phyloP scores from a whole-genome alignment of 2,329 filamentous ascomycete genomes.

The Ceratocystis huliohia region DNA sequence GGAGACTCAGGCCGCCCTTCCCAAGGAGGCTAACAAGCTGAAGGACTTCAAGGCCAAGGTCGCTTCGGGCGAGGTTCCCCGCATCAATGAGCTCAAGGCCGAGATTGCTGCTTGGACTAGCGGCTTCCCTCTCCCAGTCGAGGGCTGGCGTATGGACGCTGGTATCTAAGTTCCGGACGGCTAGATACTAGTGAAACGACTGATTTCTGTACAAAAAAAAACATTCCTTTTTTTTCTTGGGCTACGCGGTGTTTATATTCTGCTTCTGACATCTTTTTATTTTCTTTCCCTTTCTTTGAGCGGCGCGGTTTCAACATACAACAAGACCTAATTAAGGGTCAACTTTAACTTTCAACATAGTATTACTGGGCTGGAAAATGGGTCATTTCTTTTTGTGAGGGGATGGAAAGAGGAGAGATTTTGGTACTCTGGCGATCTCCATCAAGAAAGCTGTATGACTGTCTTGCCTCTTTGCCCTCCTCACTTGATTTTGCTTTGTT shows the following conservation, averaged over 20 bases:
- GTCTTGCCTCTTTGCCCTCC: neutral
- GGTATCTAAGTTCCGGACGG: conserved; percentile 35
- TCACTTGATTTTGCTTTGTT: conserved; percentile 10
- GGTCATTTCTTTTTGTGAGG: neutral
- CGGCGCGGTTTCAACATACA: conserved; percentile 19
- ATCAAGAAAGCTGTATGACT: neutral
- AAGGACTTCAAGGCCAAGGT: conserved; percentile 99
- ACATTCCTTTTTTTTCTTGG: neutral
- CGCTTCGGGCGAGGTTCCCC: conserved; percentile 58
- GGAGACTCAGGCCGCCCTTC: conserved; percentile 69
- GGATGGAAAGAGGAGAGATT: neutral
- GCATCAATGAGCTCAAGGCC: conserved; percentile 75
- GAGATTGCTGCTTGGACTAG: conserved; percentile 82
- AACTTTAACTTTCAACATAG: conserved; percentile 9
- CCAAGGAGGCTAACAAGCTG: conserved; percentile 97
- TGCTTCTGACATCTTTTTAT: neutral
- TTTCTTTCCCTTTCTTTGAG: neutral
- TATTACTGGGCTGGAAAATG: conserved; percentile 10
- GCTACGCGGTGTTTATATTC: neutral
- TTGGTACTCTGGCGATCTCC: neutral
- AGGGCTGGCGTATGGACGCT: conserved; percentile 53
- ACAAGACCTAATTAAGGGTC: conserved; percentile 15
- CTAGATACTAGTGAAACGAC: neutral
- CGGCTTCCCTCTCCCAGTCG: conserved; percentile 83
- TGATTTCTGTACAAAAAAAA: neutral